Evolutionary conservation across 176 grass and related monocot species (phyloP).

Genomic region (Guadua angustifolia): DNA sequence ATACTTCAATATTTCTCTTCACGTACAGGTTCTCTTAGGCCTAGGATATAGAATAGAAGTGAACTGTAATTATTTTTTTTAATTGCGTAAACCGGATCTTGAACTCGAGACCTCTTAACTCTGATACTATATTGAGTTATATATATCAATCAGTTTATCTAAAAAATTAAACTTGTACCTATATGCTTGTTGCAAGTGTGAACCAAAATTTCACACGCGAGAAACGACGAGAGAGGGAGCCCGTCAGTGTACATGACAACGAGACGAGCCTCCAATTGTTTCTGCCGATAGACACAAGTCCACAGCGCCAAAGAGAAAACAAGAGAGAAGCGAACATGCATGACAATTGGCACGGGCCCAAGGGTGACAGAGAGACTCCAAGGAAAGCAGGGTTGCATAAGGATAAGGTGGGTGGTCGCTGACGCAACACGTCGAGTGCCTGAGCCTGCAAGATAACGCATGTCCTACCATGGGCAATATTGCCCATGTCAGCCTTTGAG

Average conservation of each 20-base stretch:
- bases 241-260: not conserved
- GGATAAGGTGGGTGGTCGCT: not conserved
- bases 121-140: no score
- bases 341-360: not conserved
- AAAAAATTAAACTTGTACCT: no score
- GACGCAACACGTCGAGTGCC: not conserved
- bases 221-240: not conserved
- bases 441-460: not conserved
- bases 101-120: no score
- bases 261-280: not conserved
- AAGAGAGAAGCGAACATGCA: not conserved
- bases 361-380: not conserved
- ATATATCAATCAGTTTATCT: no score
- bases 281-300: no score
- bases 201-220: not conserved
- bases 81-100: no score
- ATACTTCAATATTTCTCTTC: no score
- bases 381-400: not conserved
- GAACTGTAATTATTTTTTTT: no score
- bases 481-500: not conserved
- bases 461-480: constrained; percentile 23
- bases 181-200: not conserved
- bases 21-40: no score
- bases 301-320: not conserved
- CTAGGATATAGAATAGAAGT: no score